Base-by-base conservation (phyloP, 371 early-diverging fungal genomes). In the Mortierella sp. region DNA sequence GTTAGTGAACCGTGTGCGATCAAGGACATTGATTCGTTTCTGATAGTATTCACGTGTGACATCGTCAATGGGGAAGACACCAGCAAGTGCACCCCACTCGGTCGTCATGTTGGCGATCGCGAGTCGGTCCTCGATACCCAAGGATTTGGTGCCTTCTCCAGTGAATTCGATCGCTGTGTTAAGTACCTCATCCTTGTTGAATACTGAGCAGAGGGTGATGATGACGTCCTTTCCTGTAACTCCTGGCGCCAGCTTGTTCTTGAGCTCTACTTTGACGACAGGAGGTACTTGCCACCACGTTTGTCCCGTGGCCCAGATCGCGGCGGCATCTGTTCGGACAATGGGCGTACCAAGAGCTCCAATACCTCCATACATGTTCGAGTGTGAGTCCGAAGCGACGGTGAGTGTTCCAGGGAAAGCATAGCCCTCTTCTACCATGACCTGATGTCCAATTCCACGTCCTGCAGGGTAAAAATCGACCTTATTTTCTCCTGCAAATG, bases 201-300 rank as follows among this genome's bases (percentile, higher is more conserved):
- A 94, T 37, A 90, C 79, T 1, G 91, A 91, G 69, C 98, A 98
- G 25, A 98, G 83, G 0, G 95, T 90, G 37, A 96, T 91, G 59
- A 98, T 96, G 24, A 98, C 90, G 84, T 98, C 98, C 74, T 98
- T 98, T 50, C 98, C 98, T 6, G 96, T 92, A 2, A 93, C 95
- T 41, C 95, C 95, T 4, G 83, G 71, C 0, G 91, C 90, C 27
- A 95, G 79, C 54, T 77, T 59, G 40, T 93, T 94, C 55, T 84
- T 66, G 37, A 98, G 82, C 69, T 92, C 88, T 8, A 96, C 96
- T 47, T 90, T 88, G 54, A 92, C 96, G 0, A 96, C 94, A 6
- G 95, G 95, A 10, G 98, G 98, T 14, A 96, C 90, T 76, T 96
- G 97, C 97, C 97, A 96, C 98, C 98, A 98, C 0, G 97, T 98